Conservation (phyloP, 2,329 filamentous ascomycete species). For the Chaetomium globosum region DNA sequence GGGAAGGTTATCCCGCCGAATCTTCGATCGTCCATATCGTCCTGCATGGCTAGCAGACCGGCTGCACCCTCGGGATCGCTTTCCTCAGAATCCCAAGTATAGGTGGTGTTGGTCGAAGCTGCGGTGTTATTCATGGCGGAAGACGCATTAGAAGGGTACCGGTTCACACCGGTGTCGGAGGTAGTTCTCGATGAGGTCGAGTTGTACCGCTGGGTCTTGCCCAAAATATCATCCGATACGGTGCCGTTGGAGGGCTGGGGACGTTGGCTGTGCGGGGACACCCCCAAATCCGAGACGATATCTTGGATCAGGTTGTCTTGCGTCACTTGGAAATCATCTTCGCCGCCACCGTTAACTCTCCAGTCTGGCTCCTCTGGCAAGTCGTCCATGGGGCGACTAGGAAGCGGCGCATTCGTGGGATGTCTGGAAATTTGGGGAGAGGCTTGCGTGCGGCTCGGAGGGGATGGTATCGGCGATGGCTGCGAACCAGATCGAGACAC, state of each 20-base stretch:
- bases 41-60: slow-evolving; percentile 78
- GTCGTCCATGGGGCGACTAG: slow-evolving; percentile 55
- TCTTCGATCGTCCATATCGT: slow-evolving; percentile 74
- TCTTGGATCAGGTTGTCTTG: slow-evolving; percentile 61
- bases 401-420: slow-evolving; percentile 62
- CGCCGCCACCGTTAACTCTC: slow-evolving; percentile 43
- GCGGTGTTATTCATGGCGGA: slow-evolving; percentile 47
- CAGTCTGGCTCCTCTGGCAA: slow-evolving; percentile 49
- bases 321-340: slow-evolving; percentile 46
- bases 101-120: slow-evolving; percentile 43
- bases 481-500: slow-evolving; percentile 55
- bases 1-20: slow-evolving; percentile 60
- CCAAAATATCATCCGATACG: slow-evolving; percentile 51
- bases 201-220: slow-evolving; percentile 53
- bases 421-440: slow-evolving; percentile 57
- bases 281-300: slow-evolving; percentile 58
- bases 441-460: slow-evolving; percentile 47
- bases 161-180: slow-evolving; percentile 43
- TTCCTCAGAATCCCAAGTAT: slow-evolving; percentile 62
- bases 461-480: slow-evolving; percentile 52
- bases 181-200: slow-evolving; percentile 51
- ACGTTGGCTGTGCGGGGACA: slow-evolving; percentile 44
- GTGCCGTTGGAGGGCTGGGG: slow-evolving; percentile 52
- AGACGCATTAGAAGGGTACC: slow-evolving; percentile 46
- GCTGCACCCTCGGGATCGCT: slow-evolving; percentile 87